Evolutionary conservation across 2,329 filamentous ascomycete species (phyloP).

Genomic region (Biscogniauxia sp.): DNA sequence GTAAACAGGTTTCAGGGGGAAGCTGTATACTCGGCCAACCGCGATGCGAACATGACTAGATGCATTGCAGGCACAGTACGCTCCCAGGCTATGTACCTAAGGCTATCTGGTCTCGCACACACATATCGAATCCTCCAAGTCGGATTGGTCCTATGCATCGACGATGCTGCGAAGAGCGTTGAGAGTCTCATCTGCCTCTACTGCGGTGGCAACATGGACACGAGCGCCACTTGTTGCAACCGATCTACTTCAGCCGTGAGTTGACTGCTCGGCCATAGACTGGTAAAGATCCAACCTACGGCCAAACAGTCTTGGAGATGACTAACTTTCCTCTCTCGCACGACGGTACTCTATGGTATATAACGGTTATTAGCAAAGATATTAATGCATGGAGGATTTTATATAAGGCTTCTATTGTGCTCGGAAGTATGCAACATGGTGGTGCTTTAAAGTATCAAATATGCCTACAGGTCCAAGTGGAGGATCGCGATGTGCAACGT

Average conservation of each 20-base stretch:
- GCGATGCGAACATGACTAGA: neutral
- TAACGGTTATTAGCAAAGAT: neutral
- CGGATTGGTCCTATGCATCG: slow-evolving; percentile 3
- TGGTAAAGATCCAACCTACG: neutral
- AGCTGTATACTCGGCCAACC: neutral
- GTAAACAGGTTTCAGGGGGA: neutral
- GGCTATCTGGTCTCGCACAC: neutral
- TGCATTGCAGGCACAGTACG: neutral
- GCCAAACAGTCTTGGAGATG: neutral
- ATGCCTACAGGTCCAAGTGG: too few relatives aligned
- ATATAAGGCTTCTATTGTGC: neutral
- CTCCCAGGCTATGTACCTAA: neutral
- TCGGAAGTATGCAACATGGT: neutral
- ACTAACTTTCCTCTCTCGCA: neutral
- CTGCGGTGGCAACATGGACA: neutral
- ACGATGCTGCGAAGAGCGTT: slow-evolving; percentile 49
- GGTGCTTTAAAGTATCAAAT: too few relatives aligned
- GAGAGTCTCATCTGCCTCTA: slow-evolving; percentile 45
- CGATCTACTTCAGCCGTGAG: neutral
- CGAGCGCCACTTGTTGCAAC: neutral
- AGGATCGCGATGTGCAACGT: neutral
- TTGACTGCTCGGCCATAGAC: neutral
- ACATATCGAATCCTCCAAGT: neutral
- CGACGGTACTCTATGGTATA: neutral
- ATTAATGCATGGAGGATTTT: too few relatives aligned